These are phyloP conservation scores for Pseudomassariella vexata DNA, from an alignment of 2,329 filamentous ascomycete species.

Conservation along the genomic window DNA sequence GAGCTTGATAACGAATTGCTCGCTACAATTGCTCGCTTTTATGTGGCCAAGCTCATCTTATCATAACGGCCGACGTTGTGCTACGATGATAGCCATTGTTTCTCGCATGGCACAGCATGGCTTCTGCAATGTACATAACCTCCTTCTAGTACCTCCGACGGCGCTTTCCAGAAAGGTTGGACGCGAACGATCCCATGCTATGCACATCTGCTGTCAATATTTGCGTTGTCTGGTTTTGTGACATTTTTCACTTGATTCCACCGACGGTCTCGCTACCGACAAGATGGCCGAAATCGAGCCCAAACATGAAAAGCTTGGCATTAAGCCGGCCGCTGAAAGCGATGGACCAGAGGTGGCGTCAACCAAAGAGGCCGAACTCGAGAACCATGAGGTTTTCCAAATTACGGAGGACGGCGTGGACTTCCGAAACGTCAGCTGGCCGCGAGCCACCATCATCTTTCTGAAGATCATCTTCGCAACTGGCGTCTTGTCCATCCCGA, in stretches of 20 bases:
- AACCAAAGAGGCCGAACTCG: slow-evolving; percentile 10
- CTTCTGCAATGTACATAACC: not conserved
- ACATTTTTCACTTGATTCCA: too few relatives aligned
- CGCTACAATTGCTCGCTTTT: too few relatives aligned
- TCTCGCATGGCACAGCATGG: too few relatives aligned
- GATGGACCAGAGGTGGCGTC: slow-evolving; percentile 1
- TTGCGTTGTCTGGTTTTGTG: too few relatives aligned
- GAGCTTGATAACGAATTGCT: not conserved
- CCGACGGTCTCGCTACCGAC: too few relatives aligned
- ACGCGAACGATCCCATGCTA: too few relatives aligned
- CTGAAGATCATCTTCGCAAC: slow-evolving; percentile 33
- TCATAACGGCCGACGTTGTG: too few relatives aligned
- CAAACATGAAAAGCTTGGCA: slow-evolving; percentile 7
- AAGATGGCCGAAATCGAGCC: slow-evolving; percentile 2
- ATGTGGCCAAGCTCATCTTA: too few relatives aligned
- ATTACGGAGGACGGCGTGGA: slow-evolving; percentile 39
- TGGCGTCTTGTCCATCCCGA: slow-evolving; percentile 19
- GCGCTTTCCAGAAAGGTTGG: too few relatives aligned
- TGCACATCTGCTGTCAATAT: too few relatives aligned
- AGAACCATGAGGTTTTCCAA: slow-evolving; percentile 41
- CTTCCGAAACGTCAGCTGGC: slow-evolving; percentile 49
- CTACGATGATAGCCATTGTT: too few relatives aligned
- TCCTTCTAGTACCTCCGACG: not conserved
- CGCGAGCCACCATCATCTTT: slow-evolving; percentile 44
- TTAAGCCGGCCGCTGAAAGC: slow-evolving; percentile 1